Percentiles rank a stretch among this genome's conserved stretches.
Conservation (phyloP, 768 basidiomycete species). For the Lentinula lateritia region DNA sequence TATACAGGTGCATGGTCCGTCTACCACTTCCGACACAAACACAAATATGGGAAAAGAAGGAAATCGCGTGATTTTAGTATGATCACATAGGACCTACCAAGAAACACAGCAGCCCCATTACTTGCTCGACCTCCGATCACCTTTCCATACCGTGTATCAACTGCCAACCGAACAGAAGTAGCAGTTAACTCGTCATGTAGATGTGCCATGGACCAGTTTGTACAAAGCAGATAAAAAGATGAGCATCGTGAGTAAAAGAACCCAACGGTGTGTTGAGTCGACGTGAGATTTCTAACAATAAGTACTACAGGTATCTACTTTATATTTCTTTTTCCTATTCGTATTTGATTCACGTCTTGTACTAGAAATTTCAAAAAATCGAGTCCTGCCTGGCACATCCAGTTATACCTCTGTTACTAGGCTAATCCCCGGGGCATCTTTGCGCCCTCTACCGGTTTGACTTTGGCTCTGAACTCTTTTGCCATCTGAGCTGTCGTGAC, state of each 20-base stretch:
- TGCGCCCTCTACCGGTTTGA: constrained; percentile 41
- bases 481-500: constrained; percentile 67
- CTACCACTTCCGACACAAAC: not conserved
- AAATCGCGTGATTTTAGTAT: not conserved
- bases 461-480: constrained; percentile 51
- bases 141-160: constrained; percentile 50
- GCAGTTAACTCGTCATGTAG: constrained; percentile 51
- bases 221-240: not conserved
- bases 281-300: not conserved
- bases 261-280: too few species aligned
- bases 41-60: not conserved
- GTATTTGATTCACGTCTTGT: too few species aligned
- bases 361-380: too few species aligned
- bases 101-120: constrained; percentile 59
- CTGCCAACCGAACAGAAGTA: constrained; percentile 35
- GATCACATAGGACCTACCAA: constrained; percentile 39
- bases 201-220: constrained; percentile 22
- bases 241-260: too few species aligned
- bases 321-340: too few species aligned
- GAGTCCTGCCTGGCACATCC: too few species aligned
- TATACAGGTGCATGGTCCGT: too few species aligned
- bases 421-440: constrained; percentile 51
- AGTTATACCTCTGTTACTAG: not conserved
- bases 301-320: too few species aligned
- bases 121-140: constrained; percentile 53